Percentiles rank a stretch among this genome's conserved stretches.
phyloP scores from a whole-genome alignment of 805 yeast genomes.

The Myxozyma neotropica region DNA sequence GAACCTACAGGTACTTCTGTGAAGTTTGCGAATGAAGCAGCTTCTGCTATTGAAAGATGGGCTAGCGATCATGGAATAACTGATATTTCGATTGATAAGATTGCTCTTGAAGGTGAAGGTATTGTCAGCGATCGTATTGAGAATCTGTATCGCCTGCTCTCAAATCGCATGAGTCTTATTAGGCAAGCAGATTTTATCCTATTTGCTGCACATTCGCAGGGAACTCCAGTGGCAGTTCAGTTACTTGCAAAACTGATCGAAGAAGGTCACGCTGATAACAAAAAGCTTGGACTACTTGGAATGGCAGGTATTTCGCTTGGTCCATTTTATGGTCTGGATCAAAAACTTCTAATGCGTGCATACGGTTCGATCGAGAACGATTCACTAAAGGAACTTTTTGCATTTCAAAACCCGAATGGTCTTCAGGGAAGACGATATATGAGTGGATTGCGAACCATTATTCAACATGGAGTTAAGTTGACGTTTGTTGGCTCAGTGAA shows the following conservation, averaged over 20 bases:
- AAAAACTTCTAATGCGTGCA: conserved; percentile 78
- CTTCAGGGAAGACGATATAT: conserved; percentile 70
- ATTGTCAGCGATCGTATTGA: conserved; percentile 83
- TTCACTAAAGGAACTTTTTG: conserved; percentile 81
- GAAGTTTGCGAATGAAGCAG: conserved; percentile 89
- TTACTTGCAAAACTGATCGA: conserved; percentile 73
- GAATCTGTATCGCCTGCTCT: conserved; percentile 70
- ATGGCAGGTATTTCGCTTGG: conserved; percentile 98
- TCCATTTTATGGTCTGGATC: conserved; percentile 89
- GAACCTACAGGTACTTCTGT: conserved; percentile 96
- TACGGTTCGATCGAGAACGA: conserved; percentile 89
- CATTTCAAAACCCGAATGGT: conserved; percentile 77
- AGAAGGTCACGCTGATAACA: conserved; percentile 50
- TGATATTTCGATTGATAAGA: conserved; percentile 67
- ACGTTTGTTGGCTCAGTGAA: conserved; percentile 86
- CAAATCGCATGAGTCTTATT: conserved; percentile 61
- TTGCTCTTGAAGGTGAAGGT: conserved; percentile 93
- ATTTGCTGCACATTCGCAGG: conserved; percentile 94
- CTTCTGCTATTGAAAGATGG: conserved; percentile 70
- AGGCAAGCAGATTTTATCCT: conserved; percentile 76
- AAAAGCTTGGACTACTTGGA: conserved; percentile 69
- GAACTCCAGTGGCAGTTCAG: conserved; percentile 87
- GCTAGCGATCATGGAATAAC: conserved; percentile 47
- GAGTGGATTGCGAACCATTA: conserved; percentile 64
- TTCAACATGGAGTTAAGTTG: conserved; percentile 72